phyloP scores from a whole-genome alignment of 2,329 filamentous ascomycete genomes.

The Diplodia scrobiculata region DNA sequence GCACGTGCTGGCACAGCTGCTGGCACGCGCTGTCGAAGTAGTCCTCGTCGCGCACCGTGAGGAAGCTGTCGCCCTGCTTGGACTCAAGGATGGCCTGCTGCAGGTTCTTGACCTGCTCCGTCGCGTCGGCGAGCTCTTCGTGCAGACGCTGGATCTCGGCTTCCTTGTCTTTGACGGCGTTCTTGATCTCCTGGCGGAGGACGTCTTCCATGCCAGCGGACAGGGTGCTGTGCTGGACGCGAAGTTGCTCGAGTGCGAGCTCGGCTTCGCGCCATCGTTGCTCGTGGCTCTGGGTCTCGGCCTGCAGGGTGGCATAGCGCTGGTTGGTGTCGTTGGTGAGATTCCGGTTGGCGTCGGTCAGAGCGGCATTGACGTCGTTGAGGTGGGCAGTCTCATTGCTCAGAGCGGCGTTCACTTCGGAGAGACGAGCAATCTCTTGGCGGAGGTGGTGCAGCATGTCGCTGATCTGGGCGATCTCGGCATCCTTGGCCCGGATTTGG shows the following conservation, averaged over 20 bases:
- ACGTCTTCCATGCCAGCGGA: conserved; percentile 65
- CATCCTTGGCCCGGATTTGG: conserved; percentile 77
- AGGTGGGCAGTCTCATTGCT: conserved; percentile 76
- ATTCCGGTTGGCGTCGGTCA: conserved; percentile 75
- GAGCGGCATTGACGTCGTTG: conserved; percentile 77
- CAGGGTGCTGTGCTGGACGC: conserved; percentile 63
- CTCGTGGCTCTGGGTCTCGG: conserved; percentile 61
- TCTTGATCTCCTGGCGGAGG: conserved; percentile 62
- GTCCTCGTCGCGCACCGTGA: conserved; percentile 82
- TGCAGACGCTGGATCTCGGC: conserved; percentile 77
- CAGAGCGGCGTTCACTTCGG: conserved; percentile 79
- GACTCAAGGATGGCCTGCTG: conserved; percentile 62
- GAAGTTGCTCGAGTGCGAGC: conserved; percentile 69
- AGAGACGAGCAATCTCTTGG: conserved; percentile 77
- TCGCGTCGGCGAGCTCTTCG: conserved; percentile 72
- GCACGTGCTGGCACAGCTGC: conserved; percentile 90
- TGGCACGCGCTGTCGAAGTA: conserved; percentile 95
- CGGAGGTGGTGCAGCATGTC: conserved; percentile 77
- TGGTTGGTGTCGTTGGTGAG: conserved; percentile 75
- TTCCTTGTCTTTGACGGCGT: conserved; percentile 77
- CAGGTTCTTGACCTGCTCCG: conserved; percentile 61
- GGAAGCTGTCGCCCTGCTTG: conserved; percentile 69
- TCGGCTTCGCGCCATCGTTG: conserved; percentile 61
- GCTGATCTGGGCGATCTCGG: conserved; percentile 80
- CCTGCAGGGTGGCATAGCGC: conserved; percentile 67